Evolutionary conservation across 2,329 filamentous ascomycete genomes (phyloP), one percentile per base, ranked within the genome.

Genomic region (Emmonsiellopsis sp.): DNA sequence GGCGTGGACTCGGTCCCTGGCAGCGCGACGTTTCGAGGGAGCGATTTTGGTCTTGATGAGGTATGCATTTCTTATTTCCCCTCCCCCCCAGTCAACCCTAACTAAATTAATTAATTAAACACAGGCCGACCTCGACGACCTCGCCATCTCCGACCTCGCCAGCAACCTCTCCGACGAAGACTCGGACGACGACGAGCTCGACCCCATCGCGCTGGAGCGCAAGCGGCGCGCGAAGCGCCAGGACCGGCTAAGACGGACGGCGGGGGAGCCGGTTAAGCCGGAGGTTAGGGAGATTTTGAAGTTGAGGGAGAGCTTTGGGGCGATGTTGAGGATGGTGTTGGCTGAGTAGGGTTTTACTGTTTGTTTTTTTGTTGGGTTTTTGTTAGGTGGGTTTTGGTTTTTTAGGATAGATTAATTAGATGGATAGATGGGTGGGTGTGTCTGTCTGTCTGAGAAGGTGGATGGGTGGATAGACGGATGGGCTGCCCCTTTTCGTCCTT

Each of bases 31-130:
- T 94, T 97, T 73, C 84, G 80, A 63, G 85, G 86, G 20, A 82
- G 81, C 48, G 93, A 98, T 71, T 98, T 98, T 73, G 93, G 93
- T 0, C 75, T 98, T 16, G 84, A 96, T 65, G 82, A 87, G 63
- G 84, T 87, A 72, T 58, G 70, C 51, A 32, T 13, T 46, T 44
- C 55, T 34, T 44, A 41, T 41, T 43, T 49, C 48, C 37, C 38
- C 52, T 43, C 15, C 45, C 49, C 44, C 43, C 26, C 35, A 47
- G 53, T 54, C 38, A 34, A 34, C 13, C n/a, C 55, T 31, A 13
- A 52, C 4, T 53, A 55, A 46, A 38, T 54, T 35, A 62, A 53
- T 62, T 16, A 6, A 54, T 32, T 26, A 50, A 7, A 15, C 13
- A 20, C 41, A 81, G 79, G 72, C 73, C 65, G 93, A 97, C 66